Base-by-base conservation (phyloP, 768 basidiomycete species). In the Gloeopeniophorella convolvens region DNA sequence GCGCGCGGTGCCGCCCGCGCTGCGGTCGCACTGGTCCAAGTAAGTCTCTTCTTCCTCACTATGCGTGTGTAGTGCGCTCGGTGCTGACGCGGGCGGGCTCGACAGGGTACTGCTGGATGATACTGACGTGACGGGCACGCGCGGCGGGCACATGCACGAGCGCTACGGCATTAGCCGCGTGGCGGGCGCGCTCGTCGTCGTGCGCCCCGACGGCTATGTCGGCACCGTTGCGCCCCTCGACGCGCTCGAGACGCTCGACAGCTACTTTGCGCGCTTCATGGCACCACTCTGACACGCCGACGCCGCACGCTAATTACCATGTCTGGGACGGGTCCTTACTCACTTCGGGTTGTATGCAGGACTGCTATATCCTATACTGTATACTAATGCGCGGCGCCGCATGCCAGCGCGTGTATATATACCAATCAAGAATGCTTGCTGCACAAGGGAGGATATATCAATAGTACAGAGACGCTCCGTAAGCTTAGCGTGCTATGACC, bases 121-220 rank as follows among this genome's bases (percentile, higher is more conserved):
- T 48, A 62, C 56, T 2, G 75, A 79, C 51, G 51, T 73, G 27
- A 65, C 62, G 13, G 74, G 72, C 3, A 60, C 46, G 4, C 60
- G 67, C 18, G 80, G 79, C 21, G 81, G 80, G 3, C 69, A 70
- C 30, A 81, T 77, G 4, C 85, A 85, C 60, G 55, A 63, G 0
- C 70, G 72, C 21, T 83, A 78, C 55, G 83, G 82, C 0, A 71
- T 82, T 37, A 63, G 68, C 27, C 49, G 65, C 5, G 54, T 56
- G 42, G 50, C 54, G 1, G 80, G 80, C 15, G 77, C 72, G 9
- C 58, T 80, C 10, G 72, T 80, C 7, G 67, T 80, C 42, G 73
- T 83, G 5, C 71, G 83, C 21, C 82, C 82, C 7, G 82, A 82
- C 57, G 84, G 83, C 13, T 84, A 83, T 49, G 72, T 87, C 26